Conservation (phyloP, 257 asterid genomes). For the Marsdenia floribunda region DNA sequence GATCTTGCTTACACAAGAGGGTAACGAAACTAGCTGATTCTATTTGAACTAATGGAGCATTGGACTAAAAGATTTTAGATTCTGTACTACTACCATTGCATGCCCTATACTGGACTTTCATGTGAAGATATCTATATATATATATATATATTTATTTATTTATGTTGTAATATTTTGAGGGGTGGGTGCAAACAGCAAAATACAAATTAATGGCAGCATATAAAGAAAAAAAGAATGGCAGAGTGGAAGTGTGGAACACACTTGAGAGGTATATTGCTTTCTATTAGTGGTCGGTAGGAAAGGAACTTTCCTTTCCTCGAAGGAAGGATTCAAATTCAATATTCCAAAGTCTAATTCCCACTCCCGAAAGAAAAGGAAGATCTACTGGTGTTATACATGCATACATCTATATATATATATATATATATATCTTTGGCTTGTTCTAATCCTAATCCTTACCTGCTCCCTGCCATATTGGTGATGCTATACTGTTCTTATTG, state of each 20-base stretch:
- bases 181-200: not conserved
- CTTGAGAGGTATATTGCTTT: not conserved
- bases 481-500: not conserved
- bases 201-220: not conserved
- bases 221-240: not conserved
- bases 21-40: no score
- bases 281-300: not conserved
- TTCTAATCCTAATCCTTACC: not conserved
- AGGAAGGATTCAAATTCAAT: not conserved
- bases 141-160: no score
- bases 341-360: slow-evolving; percentile 15
- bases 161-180: not conserved
- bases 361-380: slow-evolving; percentile 13
- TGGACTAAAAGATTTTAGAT: no score
- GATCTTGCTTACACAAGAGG: no score
- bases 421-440: no score
- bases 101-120: no score
- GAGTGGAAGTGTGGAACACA: not conserved
- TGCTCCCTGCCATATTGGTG: not conserved
- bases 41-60: no score
- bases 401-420: no score
- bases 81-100: no score
- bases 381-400: not conserved
- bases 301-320: not conserved
- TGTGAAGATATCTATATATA: no score